Evolutionary conservation across 768 basidiomycete species (phyloP).

Genomic region (Termitomyces sp.): DNA sequence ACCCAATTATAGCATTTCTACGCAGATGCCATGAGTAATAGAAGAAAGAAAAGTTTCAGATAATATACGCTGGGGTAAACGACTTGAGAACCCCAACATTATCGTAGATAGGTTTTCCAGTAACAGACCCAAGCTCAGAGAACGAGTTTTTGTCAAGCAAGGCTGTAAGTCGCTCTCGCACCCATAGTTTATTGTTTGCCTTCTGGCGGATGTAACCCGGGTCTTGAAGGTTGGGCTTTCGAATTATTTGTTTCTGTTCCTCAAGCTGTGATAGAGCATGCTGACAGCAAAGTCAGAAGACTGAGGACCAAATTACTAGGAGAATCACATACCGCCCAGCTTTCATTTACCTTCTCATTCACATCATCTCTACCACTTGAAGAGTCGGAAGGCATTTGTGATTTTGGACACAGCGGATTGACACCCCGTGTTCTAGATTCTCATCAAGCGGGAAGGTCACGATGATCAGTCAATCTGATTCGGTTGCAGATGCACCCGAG

Average conservation of each 20-base stretch:
- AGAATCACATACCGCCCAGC: slow-evolving; percentile 25
- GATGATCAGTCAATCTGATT: slow-evolving; percentile 4
- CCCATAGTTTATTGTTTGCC: slow-evolving; percentile 33
- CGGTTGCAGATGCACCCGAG: slow-evolving; percentile 28
- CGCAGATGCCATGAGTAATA: neutral
- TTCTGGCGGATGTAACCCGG: slow-evolving; percentile 36
- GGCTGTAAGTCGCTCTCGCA: slow-evolving; percentile 30
- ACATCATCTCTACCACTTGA: neutral
- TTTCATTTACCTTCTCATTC: slow-evolving; percentile 1
- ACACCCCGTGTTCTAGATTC: neutral
- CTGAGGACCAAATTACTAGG: neutral
- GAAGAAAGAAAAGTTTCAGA: neutral
- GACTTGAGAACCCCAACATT: slow-evolving; percentile 22
- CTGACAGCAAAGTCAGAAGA: slow-evolving; percentile 11
- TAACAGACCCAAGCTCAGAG: slow-evolving; percentile 31
- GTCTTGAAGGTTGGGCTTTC: slow-evolving; percentile 26
- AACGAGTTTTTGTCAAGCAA: slow-evolving; percentile 30
- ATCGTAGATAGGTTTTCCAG: slow-evolving; percentile 28
- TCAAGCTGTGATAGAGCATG: slow-evolving; percentile 24
- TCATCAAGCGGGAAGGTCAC: neutral
- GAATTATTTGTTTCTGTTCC: slow-evolving; percentile 27
- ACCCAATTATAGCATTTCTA: slow-evolving; percentile 35
- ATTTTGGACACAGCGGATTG: neutral
- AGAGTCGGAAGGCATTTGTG: slow-evolving; percentile 25
- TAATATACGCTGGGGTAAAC: slow-evolving; percentile 31